Conservation (phyloP, 2,329 filamentous ascomycete species). For the Talaromyces piceae region DNA sequence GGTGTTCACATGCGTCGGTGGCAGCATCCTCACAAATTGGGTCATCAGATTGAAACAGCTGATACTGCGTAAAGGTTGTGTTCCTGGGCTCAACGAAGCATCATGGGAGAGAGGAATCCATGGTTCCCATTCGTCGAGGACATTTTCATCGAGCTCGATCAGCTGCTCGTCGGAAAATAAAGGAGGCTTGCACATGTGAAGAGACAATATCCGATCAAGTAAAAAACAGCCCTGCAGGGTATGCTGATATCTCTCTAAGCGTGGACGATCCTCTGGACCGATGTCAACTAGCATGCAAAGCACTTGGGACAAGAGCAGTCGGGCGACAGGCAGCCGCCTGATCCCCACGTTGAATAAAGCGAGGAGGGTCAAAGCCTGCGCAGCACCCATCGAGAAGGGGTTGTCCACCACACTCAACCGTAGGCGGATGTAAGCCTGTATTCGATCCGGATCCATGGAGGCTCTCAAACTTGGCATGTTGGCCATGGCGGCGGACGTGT, state of each 20-base stretch:
- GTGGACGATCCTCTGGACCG: conserved; percentile 22
- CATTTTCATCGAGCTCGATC: conserved; percentile 9
- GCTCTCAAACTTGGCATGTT: neutral
- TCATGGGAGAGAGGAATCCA: neutral
- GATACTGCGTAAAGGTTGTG: conserved; percentile 8
- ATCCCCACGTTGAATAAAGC: conserved; percentile 57
- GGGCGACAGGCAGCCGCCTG: conserved; percentile 51
- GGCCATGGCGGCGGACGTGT: conserved; percentile 38
- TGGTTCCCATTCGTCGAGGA: conserved; percentile 10
- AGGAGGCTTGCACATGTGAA: conserved; percentile 34
- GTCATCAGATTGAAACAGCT: conserved; percentile 9
- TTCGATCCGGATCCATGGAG: conserved; percentile 40
- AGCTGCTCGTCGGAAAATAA: conserved; percentile 2
- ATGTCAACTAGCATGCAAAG: conserved; percentile 46
- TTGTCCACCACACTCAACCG: conserved; percentile 37
- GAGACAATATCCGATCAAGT: conserved; percentile 19
- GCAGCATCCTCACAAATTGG: conserved; percentile 6
- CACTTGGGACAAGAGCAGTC: conserved; percentile 59
- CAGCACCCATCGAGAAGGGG: conserved; percentile 43
- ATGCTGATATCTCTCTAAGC: conserved; percentile 17
- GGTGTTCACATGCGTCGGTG: neutral
- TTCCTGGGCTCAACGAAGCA: neutral
- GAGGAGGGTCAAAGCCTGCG: conserved; percentile 53
- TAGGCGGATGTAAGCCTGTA: conserved; percentile 45
- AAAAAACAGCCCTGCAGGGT: conserved; percentile 14